Evolutionary conservation across 768 basidiomycete species (phyloP).

Genomic region (Dacryopinax spathularia): DNA sequence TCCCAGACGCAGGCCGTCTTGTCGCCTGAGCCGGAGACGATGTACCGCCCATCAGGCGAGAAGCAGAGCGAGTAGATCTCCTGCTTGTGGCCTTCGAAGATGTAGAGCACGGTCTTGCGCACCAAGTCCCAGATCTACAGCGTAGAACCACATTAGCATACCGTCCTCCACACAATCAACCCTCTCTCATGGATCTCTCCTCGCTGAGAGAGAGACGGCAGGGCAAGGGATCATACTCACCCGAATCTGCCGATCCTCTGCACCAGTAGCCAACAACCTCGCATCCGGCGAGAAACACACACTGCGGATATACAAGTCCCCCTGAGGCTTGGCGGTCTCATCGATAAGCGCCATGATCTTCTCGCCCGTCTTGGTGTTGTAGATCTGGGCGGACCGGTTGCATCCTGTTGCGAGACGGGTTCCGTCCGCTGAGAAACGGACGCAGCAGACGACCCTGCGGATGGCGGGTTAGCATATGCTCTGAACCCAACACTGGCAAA

Average conservation of each 20-base stretch:
- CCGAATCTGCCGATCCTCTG: conserved; percentile 85
- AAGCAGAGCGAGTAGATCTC: conserved; percentile 93
- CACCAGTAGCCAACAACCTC: conserved; percentile 59
- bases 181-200: neutral
- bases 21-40: conserved; percentile 83
- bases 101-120: conserved; percentile 58
- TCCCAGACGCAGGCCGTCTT: conserved; percentile 50
- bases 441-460: conserved; percentile 78
- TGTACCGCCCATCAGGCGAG: conserved; percentile 67
- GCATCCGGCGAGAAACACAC: conserved; percentile 67
- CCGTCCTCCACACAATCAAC: too few species aligned
- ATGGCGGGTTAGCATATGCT: too few species aligned
- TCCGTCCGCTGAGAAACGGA: conserved; percentile 87
- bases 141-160: neutral
- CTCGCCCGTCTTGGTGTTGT: conserved; percentile 72
- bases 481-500: too few species aligned
- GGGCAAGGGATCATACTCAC: conserved; percentile 33
- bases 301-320: conserved; percentile 80
- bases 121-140: conserved; percentile 81
- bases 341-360: conserved; percentile 71
- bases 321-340: conserved; percentile 49
- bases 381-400: conserved; percentile 90
- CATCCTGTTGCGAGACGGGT: conserved; percentile 89
- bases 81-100: conserved; percentile 80
- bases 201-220: neutral